Evolutionary conservation across 441 rosid genomes (phyloP).

Genomic region (Euphorbia schlechtendalii): DNA sequence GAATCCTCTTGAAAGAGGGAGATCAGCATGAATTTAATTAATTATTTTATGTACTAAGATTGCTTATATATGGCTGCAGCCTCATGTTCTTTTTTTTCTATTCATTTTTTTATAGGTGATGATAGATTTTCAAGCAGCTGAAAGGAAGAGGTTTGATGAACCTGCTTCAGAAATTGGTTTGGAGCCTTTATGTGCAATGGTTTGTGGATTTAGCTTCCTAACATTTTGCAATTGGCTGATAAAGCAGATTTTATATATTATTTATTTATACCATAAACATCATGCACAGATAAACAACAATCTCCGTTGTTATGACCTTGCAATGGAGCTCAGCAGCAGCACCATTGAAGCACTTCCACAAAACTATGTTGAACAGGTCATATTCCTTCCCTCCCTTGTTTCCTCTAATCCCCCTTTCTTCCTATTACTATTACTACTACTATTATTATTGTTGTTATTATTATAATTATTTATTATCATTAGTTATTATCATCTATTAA

Average conservation of each 20-base stretch:
- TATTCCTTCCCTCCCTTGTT: slow-evolving; percentile 7
- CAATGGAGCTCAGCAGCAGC: slow-evolving; percentile 91
- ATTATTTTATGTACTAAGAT: background rate
- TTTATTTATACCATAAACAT: slow-evolving; percentile 18
- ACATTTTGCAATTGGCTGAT: slow-evolving; percentile 14
- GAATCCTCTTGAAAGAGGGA: background rate
- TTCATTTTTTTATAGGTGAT: slow-evolving; percentile 59
- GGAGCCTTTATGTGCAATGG: slow-evolving; percentile 98
- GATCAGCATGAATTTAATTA: background rate
- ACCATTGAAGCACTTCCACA: slow-evolving; percentile 94
- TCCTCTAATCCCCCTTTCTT: background rate
- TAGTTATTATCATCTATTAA: background rate
- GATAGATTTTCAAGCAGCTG: slow-evolving; percentile 98
- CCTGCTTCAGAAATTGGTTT: slow-evolving; percentile 93
- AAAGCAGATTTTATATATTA: slow-evolving; percentile 2
- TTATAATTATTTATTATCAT: too few species aligned
- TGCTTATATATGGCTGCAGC: background rate
- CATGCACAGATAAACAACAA: slow-evolving; percentile 80
- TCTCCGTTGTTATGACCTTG: slow-evolving; percentile 98
- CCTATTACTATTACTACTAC: too few species aligned
- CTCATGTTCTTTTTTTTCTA: background rate
- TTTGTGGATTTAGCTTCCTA: slow-evolving; percentile 30
- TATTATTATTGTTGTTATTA: too few species aligned
- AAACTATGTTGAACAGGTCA: slow-evolving; percentile 91
- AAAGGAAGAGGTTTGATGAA: slow-evolving; percentile 80